These are phyloP conservation scores for Metarhizium album DNA, from an alignment of 2,329 filamentous ascomycete species.

Conservation along the genomic window DNA sequence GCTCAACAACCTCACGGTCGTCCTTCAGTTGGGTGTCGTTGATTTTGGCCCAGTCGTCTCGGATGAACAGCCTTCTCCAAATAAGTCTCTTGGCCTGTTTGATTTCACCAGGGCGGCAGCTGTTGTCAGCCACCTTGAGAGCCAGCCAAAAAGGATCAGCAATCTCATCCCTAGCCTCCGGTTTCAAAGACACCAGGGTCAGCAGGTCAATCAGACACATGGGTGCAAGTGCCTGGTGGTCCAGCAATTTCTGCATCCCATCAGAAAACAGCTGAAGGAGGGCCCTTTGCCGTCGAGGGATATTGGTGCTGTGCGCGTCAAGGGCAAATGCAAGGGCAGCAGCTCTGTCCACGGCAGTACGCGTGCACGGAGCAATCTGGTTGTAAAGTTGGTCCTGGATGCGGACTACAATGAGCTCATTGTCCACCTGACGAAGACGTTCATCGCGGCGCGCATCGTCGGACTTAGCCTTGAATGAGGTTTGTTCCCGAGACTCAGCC, in stretches of 20 bases:
- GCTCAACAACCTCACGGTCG: slow-evolving; percentile 54
- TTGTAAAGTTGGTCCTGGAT: slow-evolving; percentile 72
- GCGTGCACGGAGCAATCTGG: slow-evolving; percentile 57
- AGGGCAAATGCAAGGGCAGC: slow-evolving; percentile 69
- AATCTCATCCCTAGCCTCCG: slow-evolving; percentile 39
- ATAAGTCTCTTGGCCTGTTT: slow-evolving; percentile 52
- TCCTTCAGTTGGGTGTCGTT: slow-evolving; percentile 68
- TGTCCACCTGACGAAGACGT: slow-evolving; percentile 44
- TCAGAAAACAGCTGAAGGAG: slow-evolving; percentile 63
- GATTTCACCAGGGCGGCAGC: slow-evolving; percentile 43
- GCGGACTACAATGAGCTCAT: slow-evolving; percentile 55
- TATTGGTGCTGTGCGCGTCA: slow-evolving; percentile 49
- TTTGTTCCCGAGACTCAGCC: slow-evolving; percentile 11
- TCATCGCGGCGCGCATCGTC: slow-evolving; percentile 29
- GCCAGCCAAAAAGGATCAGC: slow-evolving; percentile 65
- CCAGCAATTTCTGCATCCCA: slow-evolving; percentile 57
- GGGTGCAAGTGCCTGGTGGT: slow-evolving; percentile 59
- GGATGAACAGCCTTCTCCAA: slow-evolving; percentile 78
- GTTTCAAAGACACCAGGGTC: slow-evolving; percentile 54
- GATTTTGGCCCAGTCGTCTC: slow-evolving; percentile 73
- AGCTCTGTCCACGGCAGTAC: slow-evolving; percentile 65
- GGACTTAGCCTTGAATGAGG: slow-evolving; percentile 27
- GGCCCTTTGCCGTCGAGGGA: slow-evolving; percentile 49
- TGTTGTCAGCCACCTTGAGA: slow-evolving; percentile 48
- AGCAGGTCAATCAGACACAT: slow-evolving; percentile 61